Base-by-base conservation (phyloP, 768 basidiomycete species). In the Multifurca ochricompacta region DNA sequence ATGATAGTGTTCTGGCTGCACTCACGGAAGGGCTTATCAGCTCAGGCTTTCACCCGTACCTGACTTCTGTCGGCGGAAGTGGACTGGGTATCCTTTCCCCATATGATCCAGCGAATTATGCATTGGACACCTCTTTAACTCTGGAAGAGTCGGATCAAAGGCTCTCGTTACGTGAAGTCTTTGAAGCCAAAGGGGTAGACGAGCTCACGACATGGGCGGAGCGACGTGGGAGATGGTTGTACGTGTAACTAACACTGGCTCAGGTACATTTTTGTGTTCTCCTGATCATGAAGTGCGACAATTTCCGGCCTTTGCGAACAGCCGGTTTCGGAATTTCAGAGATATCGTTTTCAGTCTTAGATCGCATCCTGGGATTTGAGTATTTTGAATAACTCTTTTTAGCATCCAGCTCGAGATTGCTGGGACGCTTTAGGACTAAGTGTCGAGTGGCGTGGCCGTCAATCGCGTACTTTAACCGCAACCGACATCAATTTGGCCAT, bases 61-160 rank as follows among this genome's bases (percentile, higher is more conserved):
- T 91, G 62, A 94, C 95, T 32, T 80, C 88, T 52, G 90, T 99
- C 46, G 96, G 96, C 14, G 96, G 96, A 52, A 85, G 83, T 61
- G 95, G 95, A 9, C 77, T 95, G 16, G 95, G 95, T 56, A 79
- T 99, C 61, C 74, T 91, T 63, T 82, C 84, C 4, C 82, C 80
- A 21, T 54, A 59, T 43, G 71, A 73, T 55, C 74, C 77, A 4
- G 58, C 32, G 34, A 61, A 61, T 25, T 47, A 58, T 21, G 36
- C 32, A 41, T 54, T 54, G 30, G 31, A 28, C n/a, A 51, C 41
- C n/a, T 61, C 64, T 1, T 59, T 59, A 18, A 71, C 72, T 3
- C 66, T 16, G 49, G 68, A 45, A 61, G 11, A 35, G 27, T 46
- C 63, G 16, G 35, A 54, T 35, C 51, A 55, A 13, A 23, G 28